A percentile compares a stretch with the other conserved stretches of the same genome.
Evolutionary conservation across 2,329 filamentous ascomycete species (phyloP).

Genomic region (Aurifilum marmelostoma): DNA sequence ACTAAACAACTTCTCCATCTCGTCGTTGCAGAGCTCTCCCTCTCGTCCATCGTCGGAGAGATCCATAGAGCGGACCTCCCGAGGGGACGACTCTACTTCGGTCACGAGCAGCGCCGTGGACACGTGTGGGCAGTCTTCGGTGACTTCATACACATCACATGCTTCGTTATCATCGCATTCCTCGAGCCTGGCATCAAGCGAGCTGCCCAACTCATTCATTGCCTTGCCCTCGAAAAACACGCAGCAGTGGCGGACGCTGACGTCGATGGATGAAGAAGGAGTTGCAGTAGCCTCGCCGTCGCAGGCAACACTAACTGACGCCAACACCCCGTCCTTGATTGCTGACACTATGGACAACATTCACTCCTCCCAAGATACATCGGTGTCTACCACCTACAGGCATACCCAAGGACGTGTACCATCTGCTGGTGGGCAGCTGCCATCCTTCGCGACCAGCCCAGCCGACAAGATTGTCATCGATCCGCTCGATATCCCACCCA

Average conservation of each 20-base stretch:
- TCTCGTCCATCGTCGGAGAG: constrained; percentile 17
- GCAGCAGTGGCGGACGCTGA: constrained; percentile 7
- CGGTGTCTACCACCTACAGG: too few species aligned
- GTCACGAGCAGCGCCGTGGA: constrained; percentile 12
- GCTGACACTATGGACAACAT: neutral
- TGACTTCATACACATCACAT: neutral
- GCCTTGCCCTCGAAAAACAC: constrained; percentile 3
- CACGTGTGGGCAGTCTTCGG: constrained; percentile 7
- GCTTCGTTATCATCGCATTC: neutral
- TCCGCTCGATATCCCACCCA: constrained; percentile 7
- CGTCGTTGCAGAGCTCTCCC: constrained; percentile 10
- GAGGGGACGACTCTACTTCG: constrained; percentile 16
- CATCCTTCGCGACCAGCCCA: constrained; percentile 21
- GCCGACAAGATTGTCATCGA: constrained; percentile 27
- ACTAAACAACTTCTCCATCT: neutral
- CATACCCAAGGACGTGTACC: neutral
- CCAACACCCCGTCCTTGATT: neutral
- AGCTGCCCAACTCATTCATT: neutral
- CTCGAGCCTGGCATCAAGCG: constrained; percentile 18
- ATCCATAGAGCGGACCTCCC: neutral
- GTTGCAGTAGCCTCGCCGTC: neutral
- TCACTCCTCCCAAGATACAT: neutral
- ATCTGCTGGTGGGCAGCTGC: neutral
- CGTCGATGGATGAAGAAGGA: constrained; percentile 10
- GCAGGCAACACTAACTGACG: neutral